These are phyloP conservation scores for Blastocystis sp. DNA, from an alignment of 352 stramenopile species.

Conservation along the genomic window DNA sequence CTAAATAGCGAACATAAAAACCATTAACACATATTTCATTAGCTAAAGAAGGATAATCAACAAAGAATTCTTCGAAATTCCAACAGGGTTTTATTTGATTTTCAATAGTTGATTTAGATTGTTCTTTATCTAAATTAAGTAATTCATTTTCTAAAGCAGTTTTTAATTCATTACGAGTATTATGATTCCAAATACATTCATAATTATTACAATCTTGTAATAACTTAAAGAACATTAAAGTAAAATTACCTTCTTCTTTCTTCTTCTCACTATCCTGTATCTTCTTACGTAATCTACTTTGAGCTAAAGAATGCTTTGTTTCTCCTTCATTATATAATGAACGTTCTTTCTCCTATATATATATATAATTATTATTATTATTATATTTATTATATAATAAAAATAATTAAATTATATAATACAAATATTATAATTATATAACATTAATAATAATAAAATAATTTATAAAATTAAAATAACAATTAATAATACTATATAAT, in stretches of 20 bases:
- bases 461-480: background rate
- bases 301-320: slow-evolving; percentile 37
- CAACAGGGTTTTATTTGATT: slow-evolving; percentile 65
- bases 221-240: slow-evolving; percentile 75
- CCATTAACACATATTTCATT: slow-evolving; percentile 63
- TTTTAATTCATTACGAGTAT: slow-evolving; percentile 64
- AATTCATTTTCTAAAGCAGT: slow-evolving; percentile 55
- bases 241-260: slow-evolving; percentile 63
- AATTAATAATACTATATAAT: slow-evolving; percentile 1
- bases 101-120: slow-evolving; percentile 17
- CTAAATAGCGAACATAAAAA: slow-evolving; percentile 62
- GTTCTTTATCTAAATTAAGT: slow-evolving; percentile 53
- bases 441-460: too few relatives aligned
- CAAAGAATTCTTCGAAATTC: slow-evolving; percentile 80
- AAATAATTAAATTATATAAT: slow-evolving; percentile 7
- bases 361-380: slow-evolving; percentile 2
- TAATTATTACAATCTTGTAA: slow-evolving; percentile 66
- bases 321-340: too few relatives aligned
- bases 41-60: slow-evolving; percentile 64
- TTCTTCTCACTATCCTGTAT: slow-evolving; percentile 43
- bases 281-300: slow-evolving; percentile 42
- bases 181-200: slow-evolving; percentile 74
- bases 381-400: background rate
- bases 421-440: background rate
- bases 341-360: background rate